Evolutionary conservation across 371 early-diverging fungal species (phyloP).

Genomic region (Nematocida minor): DNA sequence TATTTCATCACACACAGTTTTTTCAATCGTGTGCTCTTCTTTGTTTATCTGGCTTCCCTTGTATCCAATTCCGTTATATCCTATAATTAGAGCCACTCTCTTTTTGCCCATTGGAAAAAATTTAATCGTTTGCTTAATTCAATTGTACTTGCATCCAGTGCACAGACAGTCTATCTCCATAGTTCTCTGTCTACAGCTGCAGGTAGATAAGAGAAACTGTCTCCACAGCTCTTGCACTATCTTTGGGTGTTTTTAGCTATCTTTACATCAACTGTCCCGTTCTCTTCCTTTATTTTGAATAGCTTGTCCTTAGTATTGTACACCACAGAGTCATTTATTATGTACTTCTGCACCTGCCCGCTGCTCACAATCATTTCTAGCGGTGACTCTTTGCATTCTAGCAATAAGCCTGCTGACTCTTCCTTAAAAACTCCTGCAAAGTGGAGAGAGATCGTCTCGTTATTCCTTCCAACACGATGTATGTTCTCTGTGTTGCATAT

Average conservation of each 20-base stretch:
- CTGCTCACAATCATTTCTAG: background rate
- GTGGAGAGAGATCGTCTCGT: background rate
- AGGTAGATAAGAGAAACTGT: too few species aligned
- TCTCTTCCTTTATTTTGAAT: constrained; percentile 7
- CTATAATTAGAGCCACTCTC: constrained; percentile 59
- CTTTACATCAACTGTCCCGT: background rate
- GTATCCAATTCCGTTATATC: constrained; percentile 62
- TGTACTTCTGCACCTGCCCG: background rate
- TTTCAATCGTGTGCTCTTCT: constrained; percentile 60
- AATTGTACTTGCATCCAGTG: too few species aligned
- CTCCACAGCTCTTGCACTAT: too few species aligned
- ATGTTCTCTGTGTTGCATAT: background rate
- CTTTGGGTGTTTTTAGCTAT: background rate
- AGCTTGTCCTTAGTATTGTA: background rate
- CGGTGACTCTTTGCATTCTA: constrained; percentile 29
- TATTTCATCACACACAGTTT: constrained; percentile 51
- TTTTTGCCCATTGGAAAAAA: constrained; percentile 53
- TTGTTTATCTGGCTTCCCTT: constrained; percentile 61
- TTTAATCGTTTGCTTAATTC: too few species aligned
- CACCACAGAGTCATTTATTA: background rate
- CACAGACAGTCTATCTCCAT: too few species aligned
- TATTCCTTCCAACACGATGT: background rate
- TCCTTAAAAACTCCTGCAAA: constrained; percentile 27
- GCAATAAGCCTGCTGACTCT: background rate
- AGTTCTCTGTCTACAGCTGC: too few species aligned